Percentiles rank a stretch among this genome's conserved stretches.
These are phyloP conservation scores for Paulownia fortunei DNA, from an alignment of 257 asterid genomes.

Conservation along the genomic window DNA sequence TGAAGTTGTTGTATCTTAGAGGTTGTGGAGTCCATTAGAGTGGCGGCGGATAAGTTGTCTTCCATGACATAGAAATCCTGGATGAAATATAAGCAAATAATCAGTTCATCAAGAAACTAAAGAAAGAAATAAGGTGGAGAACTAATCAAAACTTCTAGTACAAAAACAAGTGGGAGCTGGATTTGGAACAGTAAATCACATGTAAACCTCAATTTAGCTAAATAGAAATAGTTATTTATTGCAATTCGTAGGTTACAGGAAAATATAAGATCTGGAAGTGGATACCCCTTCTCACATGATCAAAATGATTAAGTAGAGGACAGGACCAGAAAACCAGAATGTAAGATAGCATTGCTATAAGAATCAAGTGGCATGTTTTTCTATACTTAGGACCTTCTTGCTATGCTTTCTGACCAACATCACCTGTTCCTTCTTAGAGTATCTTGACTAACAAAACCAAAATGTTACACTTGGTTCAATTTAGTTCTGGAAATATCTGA, in stretches of 20 bases:
- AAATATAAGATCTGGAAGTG: not conserved
- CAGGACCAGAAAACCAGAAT: not conserved
- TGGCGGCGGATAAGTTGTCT: slow-evolving; percentile 55
- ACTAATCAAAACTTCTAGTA: not conserved
- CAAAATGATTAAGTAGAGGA: not conserved
- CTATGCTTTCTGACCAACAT: not conserved
- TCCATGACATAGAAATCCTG: slow-evolving; percentile 62
- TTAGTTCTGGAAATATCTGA: not conserved
- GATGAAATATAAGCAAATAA: slow-evolving; percentile 10
- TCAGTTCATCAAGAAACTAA: slow-evolving; percentile 16
- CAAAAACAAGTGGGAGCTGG: not conserved
- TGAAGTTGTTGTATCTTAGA: slow-evolving; percentile 81
- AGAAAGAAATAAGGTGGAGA: slow-evolving; percentile 9
- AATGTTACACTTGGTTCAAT: not conserved
- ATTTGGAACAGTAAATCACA: not conserved
- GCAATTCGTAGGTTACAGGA: not conserved
- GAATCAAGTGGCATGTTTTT: not conserved
- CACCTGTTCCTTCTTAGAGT: not conserved
- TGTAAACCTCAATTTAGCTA: not conserved
- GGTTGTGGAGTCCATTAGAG: slow-evolving; percentile 67
- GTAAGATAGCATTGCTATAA: not conserved
- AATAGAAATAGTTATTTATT: not conserved
- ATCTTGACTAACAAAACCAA: not conserved
- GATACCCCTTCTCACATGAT: not conserved
- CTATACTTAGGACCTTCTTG: not conserved